Evolutionary conservation across 192 early-diverging fungal genomes (phyloP).

Genomic region (Linnemannia schmuckeri): DNA sequence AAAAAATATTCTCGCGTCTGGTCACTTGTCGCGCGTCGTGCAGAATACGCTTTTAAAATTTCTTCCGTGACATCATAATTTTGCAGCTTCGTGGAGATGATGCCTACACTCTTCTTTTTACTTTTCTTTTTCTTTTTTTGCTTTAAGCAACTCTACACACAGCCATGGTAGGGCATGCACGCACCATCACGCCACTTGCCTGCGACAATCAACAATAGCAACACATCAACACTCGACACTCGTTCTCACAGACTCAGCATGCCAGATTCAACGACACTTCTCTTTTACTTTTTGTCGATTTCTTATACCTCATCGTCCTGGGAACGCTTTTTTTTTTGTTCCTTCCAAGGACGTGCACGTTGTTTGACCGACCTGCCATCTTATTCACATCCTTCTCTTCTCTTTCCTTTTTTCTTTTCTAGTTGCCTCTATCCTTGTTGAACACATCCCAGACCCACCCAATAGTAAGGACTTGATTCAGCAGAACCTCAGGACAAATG

Average conservation of each 20-base stretch:
- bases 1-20: background rate
- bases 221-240: background rate
- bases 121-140: slow-evolving; percentile 4
- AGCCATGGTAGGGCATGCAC: slow-evolving; percentile 13
- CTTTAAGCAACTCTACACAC: slow-evolving; percentile 10
- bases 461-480: slow-evolving; percentile 65
- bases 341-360: background rate
- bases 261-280: background rate
- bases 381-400: background rate
- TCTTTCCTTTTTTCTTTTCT: slow-evolving; percentile 8
- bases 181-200: background rate
- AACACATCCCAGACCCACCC: slow-evolving; percentile 90
- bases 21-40: background rate
- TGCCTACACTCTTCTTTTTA: slow-evolving; percentile 5
- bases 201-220: background rate
- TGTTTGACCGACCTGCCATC: background rate
- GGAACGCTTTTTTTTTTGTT: background rate
- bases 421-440: slow-evolving; percentile 94
- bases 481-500: background rate
- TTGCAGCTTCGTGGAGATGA: background rate
- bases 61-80: background rate
- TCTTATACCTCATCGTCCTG: background rate
- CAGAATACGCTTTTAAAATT: background rate
- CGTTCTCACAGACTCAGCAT: background rate
- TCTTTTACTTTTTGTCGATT: background rate